Evolutionary conservation across 1,139 yeast genomes (phyloP).

Genomic region (Protomyces macrosporus): DNA sequence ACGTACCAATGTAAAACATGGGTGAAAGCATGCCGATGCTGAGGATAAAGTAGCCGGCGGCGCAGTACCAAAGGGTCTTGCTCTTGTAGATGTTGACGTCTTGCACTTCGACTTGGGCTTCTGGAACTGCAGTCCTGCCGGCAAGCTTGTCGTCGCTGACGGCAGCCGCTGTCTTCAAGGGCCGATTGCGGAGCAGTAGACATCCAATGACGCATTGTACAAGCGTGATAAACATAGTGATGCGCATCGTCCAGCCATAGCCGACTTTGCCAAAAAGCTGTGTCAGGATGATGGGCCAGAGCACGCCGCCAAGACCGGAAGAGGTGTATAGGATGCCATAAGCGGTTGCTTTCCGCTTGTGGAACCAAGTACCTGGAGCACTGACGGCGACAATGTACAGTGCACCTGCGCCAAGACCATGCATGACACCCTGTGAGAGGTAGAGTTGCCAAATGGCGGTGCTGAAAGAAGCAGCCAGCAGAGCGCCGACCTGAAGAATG

Average conservation of each 20-base stretch:
- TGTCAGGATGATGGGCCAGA: conserved; percentile 47
- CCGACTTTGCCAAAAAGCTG: conserved; percentile 45
- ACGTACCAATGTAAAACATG: conserved; percentile 39
- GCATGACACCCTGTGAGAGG: conserved; percentile 51
- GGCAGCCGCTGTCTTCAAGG: conserved; percentile 35
- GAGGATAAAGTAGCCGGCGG: conserved; percentile 36
- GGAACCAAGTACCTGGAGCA: conserved; percentile 45
- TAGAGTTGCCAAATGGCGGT: conserved; percentile 51
- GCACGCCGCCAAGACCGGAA: conserved; percentile 59
- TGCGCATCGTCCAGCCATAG: conserved; percentile 49
- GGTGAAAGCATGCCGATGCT: conserved; percentile 40
- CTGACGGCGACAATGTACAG: conserved; percentile 41
- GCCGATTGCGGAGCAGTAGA: conserved; percentile 41
- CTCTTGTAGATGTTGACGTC: conserved; percentile 36
- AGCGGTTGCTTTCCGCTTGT: conserved; percentile 52
- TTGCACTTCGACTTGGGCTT: conserved; percentile 30
- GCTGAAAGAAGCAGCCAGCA: conserved; percentile 52
- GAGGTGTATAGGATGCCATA: conserved; percentile 57
- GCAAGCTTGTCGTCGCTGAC: conserved; percentile 35
- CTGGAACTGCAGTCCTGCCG: conserved; percentile 29
- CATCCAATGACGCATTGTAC: conserved; percentile 29
- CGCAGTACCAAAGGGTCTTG: conserved; percentile 35
- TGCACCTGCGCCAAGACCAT: conserved; percentile 48
- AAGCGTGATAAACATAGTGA: conserved; percentile 44
- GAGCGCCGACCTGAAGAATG: conserved; percentile 46